A percentile compares a stretch with the other conserved stretches of the same genome.
Conservation (phyloP, 1,284 basidiomycete species). For the Ceratobasidium sp. region DNA sequence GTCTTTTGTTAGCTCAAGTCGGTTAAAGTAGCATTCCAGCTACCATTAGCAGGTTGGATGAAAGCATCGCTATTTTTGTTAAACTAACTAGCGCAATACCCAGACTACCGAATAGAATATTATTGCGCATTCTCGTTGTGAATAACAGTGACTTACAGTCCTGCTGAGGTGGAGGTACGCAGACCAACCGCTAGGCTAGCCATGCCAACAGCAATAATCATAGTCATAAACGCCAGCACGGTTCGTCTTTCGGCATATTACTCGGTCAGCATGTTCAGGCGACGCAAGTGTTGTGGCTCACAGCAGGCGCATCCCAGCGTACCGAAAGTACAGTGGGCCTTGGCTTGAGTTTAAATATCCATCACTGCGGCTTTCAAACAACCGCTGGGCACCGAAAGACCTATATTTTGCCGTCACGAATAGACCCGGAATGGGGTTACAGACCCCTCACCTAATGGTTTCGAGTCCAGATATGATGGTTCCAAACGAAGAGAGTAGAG, state of each 20-base stretch:
- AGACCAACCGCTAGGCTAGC: not conserved
- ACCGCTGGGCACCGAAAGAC: not conserved
- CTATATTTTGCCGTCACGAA: not conserved
- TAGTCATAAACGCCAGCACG: not conserved
- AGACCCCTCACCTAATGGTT: slow-evolving; percentile 1
- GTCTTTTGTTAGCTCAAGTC: not conserved
- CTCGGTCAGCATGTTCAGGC: too few relatives aligned
- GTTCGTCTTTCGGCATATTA: not conserved
- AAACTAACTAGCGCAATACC: slow-evolving; percentile 12
- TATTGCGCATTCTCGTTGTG: not conserved
- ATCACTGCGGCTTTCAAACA: not conserved
- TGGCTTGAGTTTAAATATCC: slow-evolving; percentile 5
- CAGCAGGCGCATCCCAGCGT: slow-evolving; percentile 14
- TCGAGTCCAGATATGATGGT: slow-evolving; percentile 20
- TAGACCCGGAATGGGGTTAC: not conserved
- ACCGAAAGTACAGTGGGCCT: slow-evolving; percentile 21
- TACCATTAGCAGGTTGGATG: not conserved
- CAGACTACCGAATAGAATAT: not conserved
- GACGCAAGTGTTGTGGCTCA: not conserved
- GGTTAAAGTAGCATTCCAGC: not conserved
- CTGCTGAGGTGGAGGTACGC: slow-evolving; percentile 1
- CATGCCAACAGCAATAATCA: slow-evolving; percentile 8
- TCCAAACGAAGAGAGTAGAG: slow-evolving; percentile 15
- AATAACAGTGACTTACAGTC: not conserved
- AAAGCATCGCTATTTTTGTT: slow-evolving; percentile 1